Base-by-base conservation (phyloP, 768 basidiomycete genomes). In the Boletus coccyginus region DNA sequence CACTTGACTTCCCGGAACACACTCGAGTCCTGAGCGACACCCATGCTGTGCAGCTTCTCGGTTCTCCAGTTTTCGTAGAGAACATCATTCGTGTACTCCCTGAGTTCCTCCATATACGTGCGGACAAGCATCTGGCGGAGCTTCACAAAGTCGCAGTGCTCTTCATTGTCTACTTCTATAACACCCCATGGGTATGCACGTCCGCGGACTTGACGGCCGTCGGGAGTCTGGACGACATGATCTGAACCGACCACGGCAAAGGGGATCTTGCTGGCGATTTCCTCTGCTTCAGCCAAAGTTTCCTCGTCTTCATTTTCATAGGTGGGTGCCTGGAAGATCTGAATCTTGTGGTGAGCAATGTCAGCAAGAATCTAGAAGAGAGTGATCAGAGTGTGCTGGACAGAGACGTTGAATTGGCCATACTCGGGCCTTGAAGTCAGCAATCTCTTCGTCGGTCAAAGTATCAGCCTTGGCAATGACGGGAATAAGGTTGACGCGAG, bases 1-100 rank as follows among this genome's bases (percentile, higher is more conserved):
- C 77, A 97, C 96, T 98, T 98, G 82, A 98, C 86, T 78, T 98
- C 97, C 78, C 93, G 95, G 89, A 99, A 99, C 41, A 99, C 97
- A 51, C 86, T 90, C 41, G 92, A 91, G 69, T 99, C 97, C 71
- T 99, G 97, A 38, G 92, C 86, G 55, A 99, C 95, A 69, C 97
- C 97, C 97, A 99, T 97, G 72, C 86, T 90, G 70, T 92, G 77
- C 54, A 99, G 78, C 74, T 98, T 98, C 72, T 98, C 94, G 58
- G 89, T 92, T 77, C 97, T 82, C 87, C 97, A 99, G 73, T 98
- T 92, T 82, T 99, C 97, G 72, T 99, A 99, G 54, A 99, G 82
- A 38, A 90, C 85, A 66, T 92, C 88, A 69, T 96, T 95, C 64
- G 97, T 98, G 73, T 95, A 92, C 76, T 98, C 97, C 68, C 96